Conservation (phyloP, 345 rosid species). For the Gossypium turneri region DNA sequence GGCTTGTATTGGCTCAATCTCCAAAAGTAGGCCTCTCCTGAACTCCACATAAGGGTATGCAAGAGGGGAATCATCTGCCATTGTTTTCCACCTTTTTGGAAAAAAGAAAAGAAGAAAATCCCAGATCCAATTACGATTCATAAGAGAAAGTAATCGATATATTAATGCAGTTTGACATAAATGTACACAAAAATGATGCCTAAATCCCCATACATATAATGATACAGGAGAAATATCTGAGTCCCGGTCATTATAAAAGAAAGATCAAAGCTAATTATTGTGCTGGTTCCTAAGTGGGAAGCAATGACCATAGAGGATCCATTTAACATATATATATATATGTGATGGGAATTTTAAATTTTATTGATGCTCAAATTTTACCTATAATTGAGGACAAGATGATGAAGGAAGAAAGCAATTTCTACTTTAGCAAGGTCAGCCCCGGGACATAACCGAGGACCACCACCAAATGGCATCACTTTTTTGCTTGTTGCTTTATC, state of each 20-base stretch:
- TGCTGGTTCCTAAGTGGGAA: slow-evolving; percentile 32
- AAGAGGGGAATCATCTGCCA: slow-evolving; percentile 61
- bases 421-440: slow-evolving; percentile 75
- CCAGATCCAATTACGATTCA: neutral
- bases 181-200: too few species aligned
- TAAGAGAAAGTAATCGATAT: neutral
- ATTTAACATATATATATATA: neutral
- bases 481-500: slow-evolving; percentile 51
- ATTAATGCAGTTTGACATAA: neutral
- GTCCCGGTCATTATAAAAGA: neutral
- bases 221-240: too few species aligned
- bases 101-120: neutral
- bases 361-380: slow-evolving; percentile 18
- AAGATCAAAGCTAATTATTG: slow-evolving; percentile 5
- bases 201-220: too few species aligned
- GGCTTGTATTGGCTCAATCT: slow-evolving; percentile 37
- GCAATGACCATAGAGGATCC: neutral
- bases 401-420: slow-evolving; percentile 77
- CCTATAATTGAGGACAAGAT: slow-evolving; percentile 77
- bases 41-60: slow-evolving; percentile 86
- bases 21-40: slow-evolving; percentile 55
- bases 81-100: slow-evolving; percentile 57
- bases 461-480: slow-evolving; percentile 86
- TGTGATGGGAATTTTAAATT: neutral
- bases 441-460: slow-evolving; percentile 78